Evolutionary conservation across 768 basidiomycete genomes (phyloP), one percentile per base, ranked within the genome.

Genomic region (Calocybe gangraenosa): DNA sequence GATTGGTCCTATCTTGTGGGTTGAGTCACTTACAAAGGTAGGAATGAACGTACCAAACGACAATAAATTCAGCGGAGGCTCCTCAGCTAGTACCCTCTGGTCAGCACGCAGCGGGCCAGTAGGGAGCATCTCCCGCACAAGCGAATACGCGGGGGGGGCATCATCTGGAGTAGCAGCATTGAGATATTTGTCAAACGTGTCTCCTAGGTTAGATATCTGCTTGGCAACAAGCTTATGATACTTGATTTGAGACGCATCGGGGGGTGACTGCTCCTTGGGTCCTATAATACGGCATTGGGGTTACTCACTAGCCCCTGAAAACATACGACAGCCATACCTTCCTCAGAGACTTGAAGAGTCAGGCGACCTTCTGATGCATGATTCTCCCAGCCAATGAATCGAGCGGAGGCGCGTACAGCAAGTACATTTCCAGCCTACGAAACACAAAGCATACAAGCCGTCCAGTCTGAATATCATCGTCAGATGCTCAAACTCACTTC

Each of bases 371-470:
- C 48, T 10, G 53, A 50, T 10, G 60, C 62, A 48, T 63, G 52
- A 14, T 61, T 54, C 32, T 63, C 55, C 65, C 64, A 64, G 1
- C 59, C 60, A 15, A 42, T 33, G 45, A 64, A 66, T 17, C 55
- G 61, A 5, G 62, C 59, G 48, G 61, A 65, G 9, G 54, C 59
- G n/a, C 62, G 59, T 6, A 66, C 60, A 15, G 47, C 65, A 22
- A 66, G 52, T 4, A 55, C 59, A 46, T 66, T 60, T 25, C 64
- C 64, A 10, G 47, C 55, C 64, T 66, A n/a, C n/a, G n/a, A n/a
- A n/a, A n/a, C n/a, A n/a, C n/a, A n/a, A n/a, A n/a, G n/a, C n/a
- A n/a, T n/a, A n/a, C n/a, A n/a, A n/a, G n/a, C n/a, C n/a, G 34
- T 28, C 32, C 3, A 44, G 37, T 14, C 21, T n/a, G n/a, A n/a